Evolutionary conservation across 2,329 filamentous ascomycete genomes (phyloP).

Genomic region (Mollisia scopiformis): DNA sequence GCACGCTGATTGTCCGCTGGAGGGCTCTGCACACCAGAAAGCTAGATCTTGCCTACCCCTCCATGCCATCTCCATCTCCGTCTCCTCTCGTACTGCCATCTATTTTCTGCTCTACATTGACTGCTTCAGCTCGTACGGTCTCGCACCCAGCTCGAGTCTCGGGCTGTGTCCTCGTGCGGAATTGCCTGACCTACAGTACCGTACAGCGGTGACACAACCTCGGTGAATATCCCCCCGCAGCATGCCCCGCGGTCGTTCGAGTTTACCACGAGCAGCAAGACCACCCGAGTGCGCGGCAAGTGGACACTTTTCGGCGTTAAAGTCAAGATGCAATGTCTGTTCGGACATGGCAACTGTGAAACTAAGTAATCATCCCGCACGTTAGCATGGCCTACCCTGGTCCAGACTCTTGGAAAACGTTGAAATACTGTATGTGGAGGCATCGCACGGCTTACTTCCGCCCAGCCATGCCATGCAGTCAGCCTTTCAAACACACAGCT

Average conservation of each 20-base stretch:
- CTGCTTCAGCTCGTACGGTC: background rate
- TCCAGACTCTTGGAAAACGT: background rate
- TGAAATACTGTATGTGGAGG: background rate
- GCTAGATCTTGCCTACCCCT: background rate
- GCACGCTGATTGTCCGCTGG: background rate
- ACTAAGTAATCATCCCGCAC: too few relatives aligned
- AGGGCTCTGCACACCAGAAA: too few relatives aligned
- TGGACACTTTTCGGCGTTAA: too few relatives aligned
- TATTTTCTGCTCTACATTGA: too few relatives aligned
- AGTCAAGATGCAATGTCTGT: too few relatives aligned
- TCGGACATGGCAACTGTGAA: background rate
- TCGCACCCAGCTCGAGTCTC: background rate
- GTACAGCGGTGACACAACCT: too few relatives aligned
- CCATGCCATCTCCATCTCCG: background rate
- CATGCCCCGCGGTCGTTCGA: background rate
- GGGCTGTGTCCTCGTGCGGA: background rate
- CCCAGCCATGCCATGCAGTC: background rate
- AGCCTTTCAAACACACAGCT: too few relatives aligned
- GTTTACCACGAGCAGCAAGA: background rate
- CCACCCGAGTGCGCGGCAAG: background rate
- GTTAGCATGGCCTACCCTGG: too few relatives aligned
- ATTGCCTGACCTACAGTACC: too few relatives aligned
- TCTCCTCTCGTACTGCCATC: too few relatives aligned
- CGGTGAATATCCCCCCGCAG: background rate
- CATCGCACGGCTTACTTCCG: conserved; percentile 1